phyloP scores from a whole-genome alignment of 2,329 filamentous ascomycete genomes.

The Coniochaeta prunicola region DNA sequence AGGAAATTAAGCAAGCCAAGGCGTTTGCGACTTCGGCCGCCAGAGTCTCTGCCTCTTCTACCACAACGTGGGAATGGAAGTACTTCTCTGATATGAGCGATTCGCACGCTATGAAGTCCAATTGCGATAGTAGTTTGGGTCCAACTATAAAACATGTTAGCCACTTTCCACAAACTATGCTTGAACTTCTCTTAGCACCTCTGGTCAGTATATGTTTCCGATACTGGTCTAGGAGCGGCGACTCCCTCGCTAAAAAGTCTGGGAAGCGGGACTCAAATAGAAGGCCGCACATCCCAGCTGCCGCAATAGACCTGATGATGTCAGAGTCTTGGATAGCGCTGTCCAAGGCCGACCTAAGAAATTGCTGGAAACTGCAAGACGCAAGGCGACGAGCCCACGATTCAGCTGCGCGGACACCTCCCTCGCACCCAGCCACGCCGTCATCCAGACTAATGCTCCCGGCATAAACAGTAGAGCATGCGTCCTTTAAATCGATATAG shows the following conservation, averaged over 20 bases:
- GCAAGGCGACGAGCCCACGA: constrained; percentile 1
- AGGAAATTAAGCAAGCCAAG: not conserved
- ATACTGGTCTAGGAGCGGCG: constrained; percentile 6
- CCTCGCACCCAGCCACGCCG: not conserved
- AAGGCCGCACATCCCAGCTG: not conserved
- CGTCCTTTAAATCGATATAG: not conserved
- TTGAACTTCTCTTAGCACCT: not conserved
- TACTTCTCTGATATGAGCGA: not conserved
- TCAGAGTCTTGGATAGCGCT: not conserved
- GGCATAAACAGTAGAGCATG: not conserved
- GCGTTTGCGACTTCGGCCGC: not conserved
- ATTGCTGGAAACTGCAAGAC: not conserved
- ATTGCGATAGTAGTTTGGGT: not conserved
- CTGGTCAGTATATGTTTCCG: constrained; percentile 4
- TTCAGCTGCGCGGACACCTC: not conserved
- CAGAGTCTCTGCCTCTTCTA: not conserved
- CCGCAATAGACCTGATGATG: constrained; percentile 2
- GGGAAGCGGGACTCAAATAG: constrained; percentile 5
- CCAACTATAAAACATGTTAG: not conserved
- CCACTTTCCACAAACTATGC: not conserved
- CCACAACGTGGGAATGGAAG: not conserved
- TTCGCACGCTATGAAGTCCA: not conserved
- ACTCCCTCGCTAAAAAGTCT: constrained; percentile 2
- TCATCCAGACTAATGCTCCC: not conserved
- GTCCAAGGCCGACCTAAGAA: not conserved